Conservation (phyloP, 2,329 filamentous ascomycete species). For the Ophiostoma montium region DNA sequence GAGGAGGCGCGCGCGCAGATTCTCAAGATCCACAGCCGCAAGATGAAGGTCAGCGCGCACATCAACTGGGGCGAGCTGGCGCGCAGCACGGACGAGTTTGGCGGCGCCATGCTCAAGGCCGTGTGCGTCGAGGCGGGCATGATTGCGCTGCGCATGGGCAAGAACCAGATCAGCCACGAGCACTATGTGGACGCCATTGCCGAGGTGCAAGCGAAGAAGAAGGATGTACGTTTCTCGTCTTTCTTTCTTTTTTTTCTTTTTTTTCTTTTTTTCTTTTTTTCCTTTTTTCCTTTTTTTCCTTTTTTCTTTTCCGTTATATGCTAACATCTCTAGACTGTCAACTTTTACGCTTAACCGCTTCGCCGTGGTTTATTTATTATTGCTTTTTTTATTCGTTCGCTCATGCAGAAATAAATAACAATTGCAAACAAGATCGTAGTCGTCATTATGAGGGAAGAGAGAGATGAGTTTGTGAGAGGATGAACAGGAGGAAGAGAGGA, state of each 20-base stretch:
- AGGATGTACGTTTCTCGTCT: conserved; percentile 46
- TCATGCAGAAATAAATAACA: too few relatives aligned
- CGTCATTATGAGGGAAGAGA: too few relatives aligned
- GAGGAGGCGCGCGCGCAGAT: conserved; percentile 97
- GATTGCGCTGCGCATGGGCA: conserved; percentile 89
- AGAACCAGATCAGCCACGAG: conserved; percentile 94
- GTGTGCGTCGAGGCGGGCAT: conserved; percentile 98
- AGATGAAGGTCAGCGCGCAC: conserved; percentile 88
- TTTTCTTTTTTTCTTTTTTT: not conserved
- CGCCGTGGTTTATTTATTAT: too few relatives aligned
- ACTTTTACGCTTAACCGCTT: conserved; percentile 35
- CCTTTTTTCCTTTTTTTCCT: not conserved
- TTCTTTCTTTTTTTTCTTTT: not conserved
- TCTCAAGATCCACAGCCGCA: conserved; percentile 89
- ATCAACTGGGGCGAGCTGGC: conserved; percentile 95
- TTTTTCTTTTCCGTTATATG: too few relatives aligned
- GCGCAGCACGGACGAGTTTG: conserved; percentile 95
- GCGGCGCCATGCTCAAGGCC: conserved; percentile 92
- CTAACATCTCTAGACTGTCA: conserved; percentile 36
- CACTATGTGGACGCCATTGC: conserved; percentile 97
- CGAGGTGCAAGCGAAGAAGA: conserved; percentile 93
- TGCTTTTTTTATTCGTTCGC: not conserved
- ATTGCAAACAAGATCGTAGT: too few relatives aligned
- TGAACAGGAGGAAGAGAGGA: too few relatives aligned
- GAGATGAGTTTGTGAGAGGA: too few relatives aligned